Base-by-base conservation (phyloP, 2,329 filamentous ascomycete genomes). In the Geosmithia putterillii region DNA sequence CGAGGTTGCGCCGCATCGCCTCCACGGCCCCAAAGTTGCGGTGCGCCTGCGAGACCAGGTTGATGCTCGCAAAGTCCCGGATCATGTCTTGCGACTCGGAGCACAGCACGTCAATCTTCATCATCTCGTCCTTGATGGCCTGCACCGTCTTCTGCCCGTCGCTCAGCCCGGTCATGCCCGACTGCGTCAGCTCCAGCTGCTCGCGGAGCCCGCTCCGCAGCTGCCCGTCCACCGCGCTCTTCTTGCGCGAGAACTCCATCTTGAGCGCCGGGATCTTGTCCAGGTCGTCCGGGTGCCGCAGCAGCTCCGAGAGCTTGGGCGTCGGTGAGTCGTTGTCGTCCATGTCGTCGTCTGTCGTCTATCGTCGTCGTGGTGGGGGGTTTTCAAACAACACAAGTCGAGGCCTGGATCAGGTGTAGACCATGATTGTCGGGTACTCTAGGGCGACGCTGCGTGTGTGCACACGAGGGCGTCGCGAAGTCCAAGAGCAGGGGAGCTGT, bases 11-110 rank as follows among this genome's bases (percentile, higher is more conserved):
- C 59, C 90, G 87, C 88, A 98, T 95, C 54, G 83, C 79, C 67
- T 95, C 83, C 47, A 95, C 89, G 39, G 87, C 86, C 55, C 85
- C 86, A 59, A 98, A 98, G 66, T 98, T 95, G 50, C 90, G 79
- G 65, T 98, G 92, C 51, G 94, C 92, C 64, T 95, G 86, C 44
- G 90, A 90, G 44, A 94, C 85, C 47, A 86, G 69, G 61, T 94
- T 92, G 70, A 94, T 92, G 57, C 87, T 86, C 32, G 84, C 83
- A 63, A 98, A 96, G 69, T 98, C 92, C 57, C 85, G 81, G 56
- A 98, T 95, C 79, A 95, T 95, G 59, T 86, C 87, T 69, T 96
- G 90, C 44, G 89, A 89, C 65, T 98, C 94, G 49, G 89, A 88
- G 67, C 92, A 98, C 50, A 98, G 77, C 66, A 86, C 88, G 69